A percentile compares a stretch with the other conserved stretches of the same genome.
These are phyloP conservation scores for Microbotryum violaceum DNA, from an alignment of 1,284 basidiomycete genomes.

Conservation along the genomic window DNA sequence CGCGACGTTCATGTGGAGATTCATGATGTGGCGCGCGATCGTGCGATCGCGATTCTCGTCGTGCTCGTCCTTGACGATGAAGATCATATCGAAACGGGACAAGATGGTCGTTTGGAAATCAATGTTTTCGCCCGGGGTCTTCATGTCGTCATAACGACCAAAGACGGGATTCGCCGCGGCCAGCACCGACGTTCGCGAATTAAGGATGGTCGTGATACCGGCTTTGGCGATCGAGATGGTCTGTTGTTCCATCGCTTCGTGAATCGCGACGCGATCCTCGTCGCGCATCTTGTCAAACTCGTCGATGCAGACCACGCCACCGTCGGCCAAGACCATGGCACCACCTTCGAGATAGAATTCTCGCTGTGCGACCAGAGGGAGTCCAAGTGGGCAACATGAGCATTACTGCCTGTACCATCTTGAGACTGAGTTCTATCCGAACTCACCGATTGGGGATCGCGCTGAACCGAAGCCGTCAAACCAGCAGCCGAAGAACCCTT, in stretches of 20 bases:
- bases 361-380: constrained; percentile 50
- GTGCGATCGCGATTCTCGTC: constrained; percentile 90
- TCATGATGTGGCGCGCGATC: constrained; percentile 97
- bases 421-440: too few species aligned
- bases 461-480: constrained; percentile 94
- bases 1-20: constrained; percentile 91
- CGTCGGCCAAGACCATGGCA: constrained; percentile 98
- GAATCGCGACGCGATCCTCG: constrained; percentile 96
- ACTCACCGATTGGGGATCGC: constrained; percentile 77
- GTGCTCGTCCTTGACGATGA: constrained; percentile 98
- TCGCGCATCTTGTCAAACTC: constrained; percentile 99
- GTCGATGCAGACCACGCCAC: constrained; percentile 97
- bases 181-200: constrained; percentile 90
- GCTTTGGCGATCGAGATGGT: constrained; percentile 99
- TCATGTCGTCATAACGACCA: constrained; percentile 95
- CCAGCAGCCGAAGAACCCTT: constrained; percentile 97
- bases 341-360: constrained; percentile 99
- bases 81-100: constrained; percentile 99
- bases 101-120: constrained; percentile 98
- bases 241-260: constrained; percentile 99
- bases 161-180: constrained; percentile 99
- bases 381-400: not conserved
- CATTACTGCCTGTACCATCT: not conserved
- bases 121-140: constrained; percentile 96
- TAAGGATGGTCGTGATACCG: constrained; percentile 95